Evolutionary conservation across 108 stramenopile species (phyloP), one percentile per base, ranked within the genome.

Genomic region (Conticribra guillardii): DNA sequence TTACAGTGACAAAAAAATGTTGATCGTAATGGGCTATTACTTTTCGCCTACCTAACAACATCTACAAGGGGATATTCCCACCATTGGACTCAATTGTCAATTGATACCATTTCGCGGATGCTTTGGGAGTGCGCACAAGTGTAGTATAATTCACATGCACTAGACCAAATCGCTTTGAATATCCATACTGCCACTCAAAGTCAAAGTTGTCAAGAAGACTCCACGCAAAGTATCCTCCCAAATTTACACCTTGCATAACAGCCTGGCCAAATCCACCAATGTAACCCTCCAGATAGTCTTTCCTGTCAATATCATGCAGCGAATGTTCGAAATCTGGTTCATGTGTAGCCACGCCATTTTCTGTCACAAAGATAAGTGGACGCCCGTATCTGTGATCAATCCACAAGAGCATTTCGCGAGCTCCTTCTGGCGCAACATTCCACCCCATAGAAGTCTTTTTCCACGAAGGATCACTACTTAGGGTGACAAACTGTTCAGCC

Each of bases 191-290:
- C 97, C 97, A 98, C 54, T 97, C 97, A 67, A 96, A 98, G 49
- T 97, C 97, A 67, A 96, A 98, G 49, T 97, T 97, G 27, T 59
- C 57, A 86, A 98, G 84, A 31, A 98, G 77, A 56, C 82, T 82
- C 97, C 97, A 98, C 29, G 93, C 94, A 82, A 91, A 98, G 67
- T 96, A 98, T n/a, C 95, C 97, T 23, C 65, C 60, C 23, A 98
- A 71, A 27, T 87, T 72, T 11, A 90, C 94, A 28, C 95, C 96
- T 15, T 80, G 54, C 28, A 74, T 60, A 19, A 91, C 83, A 5
- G 94, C 91, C 54, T 89, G 71, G 30, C 73, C 73, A 67, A 87
- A 89, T 23, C 87, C 91, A 31, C 80, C 64, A 34, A 92, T 56
- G 62, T 89, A 87, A 0, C 68, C 81, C 57, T 88, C 87, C n/a